A percentile compares a stretch with the other conserved stretches of the same genome.
Evolutionary conservation across 192 early-diverging fungal species (phyloP).

Genomic region (Coemansia sp.): DNA sequence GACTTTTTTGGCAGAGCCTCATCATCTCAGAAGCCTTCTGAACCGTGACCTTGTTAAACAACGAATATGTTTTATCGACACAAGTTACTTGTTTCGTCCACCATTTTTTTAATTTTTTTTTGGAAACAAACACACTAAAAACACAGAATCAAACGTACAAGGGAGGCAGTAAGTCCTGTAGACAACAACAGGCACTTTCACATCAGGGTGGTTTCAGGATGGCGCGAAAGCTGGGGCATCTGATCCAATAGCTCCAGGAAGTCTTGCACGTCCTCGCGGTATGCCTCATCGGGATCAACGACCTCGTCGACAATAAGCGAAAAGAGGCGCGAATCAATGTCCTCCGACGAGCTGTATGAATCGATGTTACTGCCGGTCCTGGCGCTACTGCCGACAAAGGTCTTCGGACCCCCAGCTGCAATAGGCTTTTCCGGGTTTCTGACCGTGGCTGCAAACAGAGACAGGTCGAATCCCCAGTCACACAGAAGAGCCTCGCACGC

Average conservation of each 20-base stretch:
- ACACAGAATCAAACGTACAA: slow-evolving; percentile 1
- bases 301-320: slow-evolving; percentile 50
- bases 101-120: not conserved
- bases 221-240: slow-evolving; percentile 30
- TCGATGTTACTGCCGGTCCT: not conserved
- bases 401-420: not conserved
- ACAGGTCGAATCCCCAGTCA: slow-evolving; percentile 42
- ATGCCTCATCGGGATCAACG: slow-evolving; percentile 50
- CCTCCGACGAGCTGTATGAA: slow-evolving; percentile 13
- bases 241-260: slow-evolving; percentile 38
- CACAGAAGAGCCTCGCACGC: slow-evolving; percentile 29
- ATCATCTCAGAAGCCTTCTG: not conserved
- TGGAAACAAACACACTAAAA: not conserved
- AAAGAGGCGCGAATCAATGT: slow-evolving; percentile 38
- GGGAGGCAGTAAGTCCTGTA: too few relatives aligned
- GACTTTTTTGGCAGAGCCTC: slow-evolving; percentile 57
- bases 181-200: too few relatives aligned
- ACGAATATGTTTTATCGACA: not conserved
- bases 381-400: not conserved
- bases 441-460: slow-evolving; percentile 28
- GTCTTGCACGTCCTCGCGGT: slow-evolving; percentile 46
- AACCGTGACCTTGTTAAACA: too few relatives aligned
- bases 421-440: slow-evolving; percentile 13
- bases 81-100: not conserved
- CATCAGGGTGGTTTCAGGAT: not conserved